Evolutionary conservation across 306 rosid genomes (phyloP).

Genomic region (Lathyrus sativus): DNA sequence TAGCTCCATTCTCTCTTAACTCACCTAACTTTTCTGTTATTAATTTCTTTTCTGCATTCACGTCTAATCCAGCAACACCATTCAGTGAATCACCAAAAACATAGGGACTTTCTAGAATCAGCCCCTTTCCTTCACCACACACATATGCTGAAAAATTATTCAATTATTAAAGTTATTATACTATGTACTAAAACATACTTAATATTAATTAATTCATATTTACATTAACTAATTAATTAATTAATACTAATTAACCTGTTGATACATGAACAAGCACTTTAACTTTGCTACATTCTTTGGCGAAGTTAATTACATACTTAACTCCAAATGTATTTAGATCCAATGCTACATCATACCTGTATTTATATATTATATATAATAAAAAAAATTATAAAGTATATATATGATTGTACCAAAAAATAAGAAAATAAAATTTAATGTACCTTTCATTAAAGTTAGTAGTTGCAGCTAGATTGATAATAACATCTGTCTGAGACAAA

Average conservation of each 20-base stretch:
- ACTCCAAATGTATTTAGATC: constrained; percentile 66
- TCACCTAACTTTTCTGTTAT: constrained; percentile 42
- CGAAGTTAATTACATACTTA: constrained; percentile 60
- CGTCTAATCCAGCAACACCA: constrained; percentile 60
- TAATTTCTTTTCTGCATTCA: constrained; percentile 52
- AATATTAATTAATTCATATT: too few relatives aligned
- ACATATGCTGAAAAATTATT: constrained; percentile 66
- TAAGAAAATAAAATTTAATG: background rate
- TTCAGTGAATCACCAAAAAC: constrained; percentile 66
- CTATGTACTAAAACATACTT: background rate
- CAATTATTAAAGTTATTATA: background rate
- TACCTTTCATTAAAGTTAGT: constrained; percentile 86
- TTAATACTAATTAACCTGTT: constrained; percentile 50
- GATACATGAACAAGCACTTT: constrained; percentile 72
- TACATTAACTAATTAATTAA: too few relatives aligned
- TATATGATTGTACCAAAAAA: background rate
- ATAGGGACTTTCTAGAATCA: constrained; percentile 59
- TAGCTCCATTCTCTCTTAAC: constrained; percentile 46
- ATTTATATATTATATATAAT: background rate
- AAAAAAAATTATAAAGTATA: background rate
- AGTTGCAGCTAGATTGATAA: constrained; percentile 76
- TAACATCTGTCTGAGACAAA: constrained; percentile 49
- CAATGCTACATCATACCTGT: constrained; percentile 71
- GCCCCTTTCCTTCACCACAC: constrained; percentile 70
- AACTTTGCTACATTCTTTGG: constrained; percentile 56